phyloP scores from a whole-genome alignment of 345 rosid species.

The Leavenworthia alabamica region DNA sequence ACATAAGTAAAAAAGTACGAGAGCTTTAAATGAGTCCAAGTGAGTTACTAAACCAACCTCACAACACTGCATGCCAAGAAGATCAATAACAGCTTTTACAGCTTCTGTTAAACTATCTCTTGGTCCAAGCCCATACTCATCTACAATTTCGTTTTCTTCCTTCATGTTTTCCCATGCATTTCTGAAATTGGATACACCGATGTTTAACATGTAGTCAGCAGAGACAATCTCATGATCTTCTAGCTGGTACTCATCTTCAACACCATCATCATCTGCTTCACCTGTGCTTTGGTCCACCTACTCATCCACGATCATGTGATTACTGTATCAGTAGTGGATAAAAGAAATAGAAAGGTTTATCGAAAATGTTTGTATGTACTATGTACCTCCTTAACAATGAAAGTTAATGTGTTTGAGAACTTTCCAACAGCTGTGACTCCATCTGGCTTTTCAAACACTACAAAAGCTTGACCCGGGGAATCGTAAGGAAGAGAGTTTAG shows the following conservation, averaged over 20 bases:
- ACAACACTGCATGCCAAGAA: slow-evolving; percentile 95
- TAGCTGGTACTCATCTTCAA: slow-evolving; percentile 86
- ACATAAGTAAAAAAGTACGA: background rate
- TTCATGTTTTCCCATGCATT: slow-evolving; percentile 88
- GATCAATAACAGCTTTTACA: slow-evolving; percentile 64
- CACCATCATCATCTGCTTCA: slow-evolving; percentile 79
- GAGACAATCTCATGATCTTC: slow-evolving; percentile 89
- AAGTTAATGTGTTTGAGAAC: slow-evolving; percentile 79
- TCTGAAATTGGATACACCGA: slow-evolving; percentile 75
- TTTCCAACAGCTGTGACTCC: slow-evolving; percentile 78
- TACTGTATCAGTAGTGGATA: background rate
- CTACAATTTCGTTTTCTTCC: slow-evolving; percentile 57
- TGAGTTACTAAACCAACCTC: slow-evolving; percentile 65
- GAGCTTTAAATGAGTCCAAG: background rate
- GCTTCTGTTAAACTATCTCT: slow-evolving; percentile 78
- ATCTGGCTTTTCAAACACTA: slow-evolving; percentile 81
- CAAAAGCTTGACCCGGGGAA: slow-evolving; percentile 88
- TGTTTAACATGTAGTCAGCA: slow-evolving; percentile 73
- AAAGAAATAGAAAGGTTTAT: background rate
- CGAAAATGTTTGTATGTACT: background rate
- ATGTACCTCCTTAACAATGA: slow-evolving; percentile 81
- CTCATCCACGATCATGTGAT: background rate
- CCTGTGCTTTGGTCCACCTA: slow-evolving; percentile 78
- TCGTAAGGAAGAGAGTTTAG: slow-evolving; percentile 81
- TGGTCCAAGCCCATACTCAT: slow-evolving; percentile 88